Base-by-base conservation (phyloP, 305 asterid species). In the Fraxinus albicans region DNA sequence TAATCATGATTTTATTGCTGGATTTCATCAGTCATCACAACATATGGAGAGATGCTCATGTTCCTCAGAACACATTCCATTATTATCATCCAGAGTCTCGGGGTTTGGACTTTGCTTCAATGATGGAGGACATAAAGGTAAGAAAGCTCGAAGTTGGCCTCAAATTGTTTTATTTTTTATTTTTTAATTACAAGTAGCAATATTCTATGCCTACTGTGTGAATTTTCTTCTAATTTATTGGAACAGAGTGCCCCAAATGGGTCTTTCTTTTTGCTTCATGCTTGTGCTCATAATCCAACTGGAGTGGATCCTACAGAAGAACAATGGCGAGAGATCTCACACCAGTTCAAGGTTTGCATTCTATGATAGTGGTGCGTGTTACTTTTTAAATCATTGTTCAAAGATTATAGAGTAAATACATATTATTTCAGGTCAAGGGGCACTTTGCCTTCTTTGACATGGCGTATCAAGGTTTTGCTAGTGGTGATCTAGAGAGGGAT, bases 381-480 rank as follows among this genome's bases (percentile, higher is more conserved):
- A 27, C 40, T 69, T 27, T 67, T 27, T 23, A 19, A 60, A 69
- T 69, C 9, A 8, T 35, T 40, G 38, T 79, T 79, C 77, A 23
- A 70, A 17, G 58, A 23, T 13, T 69, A 25, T 21, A 63, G 73
- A 55, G 33, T 44, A 38, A 65, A 65, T 81, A 19, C 75, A 42
- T 70, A 73, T 79, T 79, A 67, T 76, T 82, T 86, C 91, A 96
- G 99, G 94, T 88, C 76, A 95, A 93, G 88, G 97, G 97, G 38
- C 99, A 96, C 86, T 91, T 91, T 82, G 96, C 99, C 82, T 89
- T 94, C 81, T 96, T 96, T 81, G 99, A 96, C 87, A 96, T 96
- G 99, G 99, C 99, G 76, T 96, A 96, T 90, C 99, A 96, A 94
- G 99, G 99, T 75, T 96, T 96, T 91, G 98, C 99, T 6, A 96